phyloP scores from a whole-genome alignment of 495 filamentous ascomycete species.

The Tuber microsphaerosporum region DNA sequence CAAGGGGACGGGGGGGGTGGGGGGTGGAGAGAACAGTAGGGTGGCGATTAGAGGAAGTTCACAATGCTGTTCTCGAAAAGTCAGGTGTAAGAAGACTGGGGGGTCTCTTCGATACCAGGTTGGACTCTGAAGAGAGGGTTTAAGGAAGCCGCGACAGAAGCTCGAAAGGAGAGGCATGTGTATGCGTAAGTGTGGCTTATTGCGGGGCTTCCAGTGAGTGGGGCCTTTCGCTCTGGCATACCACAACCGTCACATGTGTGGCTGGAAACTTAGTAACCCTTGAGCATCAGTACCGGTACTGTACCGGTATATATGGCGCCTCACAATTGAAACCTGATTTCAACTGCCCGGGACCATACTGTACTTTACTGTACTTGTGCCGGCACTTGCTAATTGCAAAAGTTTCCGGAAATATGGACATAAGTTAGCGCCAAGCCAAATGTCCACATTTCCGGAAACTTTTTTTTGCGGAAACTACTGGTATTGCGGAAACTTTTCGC shows the following conservation, averaged over 20 bases:
- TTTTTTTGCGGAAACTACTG: no score
- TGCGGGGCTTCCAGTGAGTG: slow-evolving; percentile 22
- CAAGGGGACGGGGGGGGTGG: not conserved
- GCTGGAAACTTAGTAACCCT: not conserved
- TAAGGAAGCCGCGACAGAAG: not conserved
- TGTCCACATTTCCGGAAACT: no score
- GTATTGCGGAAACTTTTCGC: no score
- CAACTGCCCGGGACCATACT: no score
- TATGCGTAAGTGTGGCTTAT: slow-evolving; percentile 23
- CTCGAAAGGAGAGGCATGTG: not conserved
- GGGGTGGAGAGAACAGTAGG: not conserved
- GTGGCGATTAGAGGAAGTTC: not conserved
- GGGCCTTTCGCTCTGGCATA: not conserved
- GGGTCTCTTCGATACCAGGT: not conserved
- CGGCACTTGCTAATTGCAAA: no score
- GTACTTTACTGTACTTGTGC: no score
- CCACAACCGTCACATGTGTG: not conserved
- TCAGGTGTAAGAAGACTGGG: not conserved
- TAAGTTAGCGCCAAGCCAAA: no score
- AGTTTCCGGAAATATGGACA: no score
- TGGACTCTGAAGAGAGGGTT: not conserved
- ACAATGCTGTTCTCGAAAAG: not conserved
- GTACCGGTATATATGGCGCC: no score
- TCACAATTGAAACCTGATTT: no score
- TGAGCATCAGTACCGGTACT: not conserved